phyloP scores from a whole-genome alignment of 345 rosid genomes.

The Trapa incisa region DNA sequence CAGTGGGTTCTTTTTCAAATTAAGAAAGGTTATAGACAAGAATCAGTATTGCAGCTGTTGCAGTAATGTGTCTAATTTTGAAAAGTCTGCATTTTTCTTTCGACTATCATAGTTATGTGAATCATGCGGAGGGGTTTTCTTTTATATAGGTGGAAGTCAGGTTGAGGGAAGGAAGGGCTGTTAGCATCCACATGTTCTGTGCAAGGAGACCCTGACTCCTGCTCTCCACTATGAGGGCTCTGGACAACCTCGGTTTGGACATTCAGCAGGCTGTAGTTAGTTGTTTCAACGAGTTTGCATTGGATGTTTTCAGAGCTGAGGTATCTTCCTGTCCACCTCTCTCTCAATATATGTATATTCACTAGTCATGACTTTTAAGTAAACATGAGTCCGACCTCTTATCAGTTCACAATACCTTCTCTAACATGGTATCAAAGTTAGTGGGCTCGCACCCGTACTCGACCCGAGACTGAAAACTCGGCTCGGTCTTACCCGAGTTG shows the following conservation, averaged over 20 bases:
- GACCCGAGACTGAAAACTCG: too few species aligned
- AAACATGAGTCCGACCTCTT: too few species aligned
- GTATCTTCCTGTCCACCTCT: slow-evolving; percentile 17
- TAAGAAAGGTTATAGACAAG: not conserved
- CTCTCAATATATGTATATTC: not conserved
- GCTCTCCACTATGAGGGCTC: slow-evolving; percentile 81
- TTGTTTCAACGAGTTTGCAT: slow-evolving; percentile 88
- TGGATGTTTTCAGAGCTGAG: slow-evolving; percentile 96
- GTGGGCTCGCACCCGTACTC: too few species aligned
- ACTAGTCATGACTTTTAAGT: too few species aligned
- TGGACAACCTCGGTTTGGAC: slow-evolving; percentile 87
- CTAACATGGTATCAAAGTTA: too few species aligned
- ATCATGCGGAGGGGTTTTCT: not conserved
- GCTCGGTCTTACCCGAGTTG: too few species aligned
- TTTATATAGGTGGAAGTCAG: slow-evolving; percentile 73
- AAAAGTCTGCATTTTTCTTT: not conserved
- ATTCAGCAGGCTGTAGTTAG: slow-evolving; percentile 95
- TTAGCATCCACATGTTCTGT: slow-evolving; percentile 96
- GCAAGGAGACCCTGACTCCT: slow-evolving; percentile 83
- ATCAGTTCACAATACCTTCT: too few species aligned
- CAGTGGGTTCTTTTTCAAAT: not conserved
- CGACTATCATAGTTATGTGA: not conserved
- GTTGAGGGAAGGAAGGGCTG: slow-evolving; percentile 90
- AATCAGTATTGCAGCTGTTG: not conserved
- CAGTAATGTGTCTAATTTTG: not conserved